Percentiles rank a stretch among this genome's conserved stretches.
Evolutionary conservation across 1,284 basidiomycete species (phyloP).

Genomic region (Ustilago sp.): DNA sequence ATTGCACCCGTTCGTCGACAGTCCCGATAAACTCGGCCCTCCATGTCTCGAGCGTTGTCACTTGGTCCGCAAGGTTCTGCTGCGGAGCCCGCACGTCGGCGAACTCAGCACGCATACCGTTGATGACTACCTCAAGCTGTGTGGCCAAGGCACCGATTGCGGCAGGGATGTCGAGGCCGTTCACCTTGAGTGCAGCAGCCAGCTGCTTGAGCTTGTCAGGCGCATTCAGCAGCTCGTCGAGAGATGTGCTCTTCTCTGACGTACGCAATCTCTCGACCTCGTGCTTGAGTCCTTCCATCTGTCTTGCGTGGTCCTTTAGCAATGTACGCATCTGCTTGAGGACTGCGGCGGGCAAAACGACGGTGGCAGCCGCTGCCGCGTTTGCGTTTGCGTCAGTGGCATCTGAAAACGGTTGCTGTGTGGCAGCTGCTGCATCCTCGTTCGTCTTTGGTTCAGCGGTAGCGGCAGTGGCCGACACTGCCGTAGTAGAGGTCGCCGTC

Average conservation of each 20-base stretch:
- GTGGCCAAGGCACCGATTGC: background rate
- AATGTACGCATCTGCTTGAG: background rate
- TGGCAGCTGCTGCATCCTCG: background rate
- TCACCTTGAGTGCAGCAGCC: conserved; percentile 7
- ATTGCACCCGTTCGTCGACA: conserved; percentile 4
- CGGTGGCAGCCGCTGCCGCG: background rate
- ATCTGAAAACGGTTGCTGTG: background rate
- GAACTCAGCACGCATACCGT: conserved; percentile 1
- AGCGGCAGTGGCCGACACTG: background rate
- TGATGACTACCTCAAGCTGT: conserved; percentile 2
- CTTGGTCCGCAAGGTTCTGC: background rate
- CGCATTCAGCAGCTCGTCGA: conserved; percentile 11
- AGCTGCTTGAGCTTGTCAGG: conserved; percentile 23
- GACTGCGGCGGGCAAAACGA: background rate
- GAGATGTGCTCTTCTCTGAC: background rate
- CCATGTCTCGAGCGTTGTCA: conserved; percentile 11
- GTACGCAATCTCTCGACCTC: background rate
- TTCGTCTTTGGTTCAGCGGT: background rate
- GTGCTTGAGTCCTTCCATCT: conserved; percentile 8
- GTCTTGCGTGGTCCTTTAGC: conserved; percentile 13
- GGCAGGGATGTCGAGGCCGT: background rate
- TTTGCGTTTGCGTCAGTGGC: background rate
- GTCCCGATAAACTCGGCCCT: conserved; percentile 5
- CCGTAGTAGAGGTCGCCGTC: background rate
- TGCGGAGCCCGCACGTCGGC: conserved; percentile 1